Conservation (phyloP, 2,329 filamentous ascomycete species). For the Ciborinia camelliae region DNA sequence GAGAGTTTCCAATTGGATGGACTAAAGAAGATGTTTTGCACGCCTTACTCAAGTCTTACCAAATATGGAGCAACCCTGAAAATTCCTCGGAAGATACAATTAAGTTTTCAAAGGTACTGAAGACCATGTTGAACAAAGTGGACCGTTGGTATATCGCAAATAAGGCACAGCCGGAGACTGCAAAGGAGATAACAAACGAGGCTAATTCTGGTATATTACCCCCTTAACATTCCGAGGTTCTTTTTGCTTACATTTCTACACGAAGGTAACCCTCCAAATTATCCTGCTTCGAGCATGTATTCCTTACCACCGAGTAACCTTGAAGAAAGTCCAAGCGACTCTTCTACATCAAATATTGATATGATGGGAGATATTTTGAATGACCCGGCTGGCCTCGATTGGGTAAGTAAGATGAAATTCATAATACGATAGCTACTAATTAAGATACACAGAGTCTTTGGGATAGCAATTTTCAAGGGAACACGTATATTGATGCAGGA, state of each 20-base stretch:
- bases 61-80: slow-evolving; percentile 27
- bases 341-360: not conserved
- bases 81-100: slow-evolving; percentile 25
- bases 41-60: slow-evolving; percentile 24
- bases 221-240: not conserved
- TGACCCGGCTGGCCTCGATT: slow-evolving; percentile 9
- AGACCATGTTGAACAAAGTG: slow-evolving; percentile 27
- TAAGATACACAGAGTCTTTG: slow-evolving; percentile 12
- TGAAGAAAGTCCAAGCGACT: not conserved
- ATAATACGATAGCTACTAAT: not conserved
- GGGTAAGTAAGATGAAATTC: slow-evolving; percentile 2
- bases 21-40: slow-evolving; percentile 27
- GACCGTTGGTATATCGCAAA: slow-evolving; percentile 1
- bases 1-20: slow-evolving; percentile 23
- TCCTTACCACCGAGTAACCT: not conserved
- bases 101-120: slow-evolving; percentile 27
- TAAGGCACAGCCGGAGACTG: not conserved
- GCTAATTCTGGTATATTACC: not conserved
- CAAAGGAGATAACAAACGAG: not conserved
- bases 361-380: slow-evolving; percentile 12
- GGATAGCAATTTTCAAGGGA: slow-evolving; percentile 17
- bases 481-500: not conserved
- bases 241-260: not conserved
- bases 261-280: not conserved
- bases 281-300: not conserved